Percentiles rank a stretch among this genome's conserved stretches.
phyloP scores from a whole-genome alignment of 1,284 basidiomycete genomes.

The Cerrena zonata region DNA sequence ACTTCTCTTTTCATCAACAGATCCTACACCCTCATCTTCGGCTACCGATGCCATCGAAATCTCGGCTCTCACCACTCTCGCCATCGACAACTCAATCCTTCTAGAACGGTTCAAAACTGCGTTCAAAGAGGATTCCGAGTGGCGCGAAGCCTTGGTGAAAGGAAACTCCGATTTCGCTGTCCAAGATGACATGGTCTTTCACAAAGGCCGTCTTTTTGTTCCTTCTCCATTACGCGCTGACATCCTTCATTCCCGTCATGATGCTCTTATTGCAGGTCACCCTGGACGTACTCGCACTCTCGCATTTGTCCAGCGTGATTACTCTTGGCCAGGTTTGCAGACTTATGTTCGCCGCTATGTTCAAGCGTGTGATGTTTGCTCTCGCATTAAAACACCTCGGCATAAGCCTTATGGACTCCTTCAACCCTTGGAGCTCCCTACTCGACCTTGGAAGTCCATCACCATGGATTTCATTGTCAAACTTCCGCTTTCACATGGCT shows the following conservation, averaged over 20 bases:
- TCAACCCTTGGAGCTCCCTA: slow-evolving; percentile 8
- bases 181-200: slow-evolving; percentile 5
- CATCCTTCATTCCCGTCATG: slow-evolving; percentile 4
- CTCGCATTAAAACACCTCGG: slow-evolving; percentile 3
- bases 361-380: slow-evolving; percentile 9
- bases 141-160: background rate
- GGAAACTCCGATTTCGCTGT: background rate
- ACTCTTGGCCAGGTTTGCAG: slow-evolving; percentile 11
- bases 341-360: slow-evolving; percentile 7
- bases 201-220: slow-evolving; percentile 10
- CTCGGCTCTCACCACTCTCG: background rate
- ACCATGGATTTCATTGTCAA: slow-evolving; percentile 14
- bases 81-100: slow-evolving; percentile 9
- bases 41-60: slow-evolving; percentile 11
- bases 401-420: slow-evolving; percentile 11
- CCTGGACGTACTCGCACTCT: slow-evolving; percentile 13
- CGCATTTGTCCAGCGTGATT: slow-evolving; percentile 9
- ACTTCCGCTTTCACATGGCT: slow-evolving; percentile 1
- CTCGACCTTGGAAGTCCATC: slow-evolving; percentile 12
- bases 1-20: slow-evolving; percentile 15
- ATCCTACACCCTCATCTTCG: slow-evolving; percentile 12
- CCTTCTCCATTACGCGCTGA: slow-evolving; percentile 5
- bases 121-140: background rate
- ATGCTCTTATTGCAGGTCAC: slow-evolving; percentile 8
- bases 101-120: slow-evolving; percentile 8